Evolutionary conservation across 306 rosid genomes (phyloP).

Genomic region (Ochetophila trinervis): DNA sequence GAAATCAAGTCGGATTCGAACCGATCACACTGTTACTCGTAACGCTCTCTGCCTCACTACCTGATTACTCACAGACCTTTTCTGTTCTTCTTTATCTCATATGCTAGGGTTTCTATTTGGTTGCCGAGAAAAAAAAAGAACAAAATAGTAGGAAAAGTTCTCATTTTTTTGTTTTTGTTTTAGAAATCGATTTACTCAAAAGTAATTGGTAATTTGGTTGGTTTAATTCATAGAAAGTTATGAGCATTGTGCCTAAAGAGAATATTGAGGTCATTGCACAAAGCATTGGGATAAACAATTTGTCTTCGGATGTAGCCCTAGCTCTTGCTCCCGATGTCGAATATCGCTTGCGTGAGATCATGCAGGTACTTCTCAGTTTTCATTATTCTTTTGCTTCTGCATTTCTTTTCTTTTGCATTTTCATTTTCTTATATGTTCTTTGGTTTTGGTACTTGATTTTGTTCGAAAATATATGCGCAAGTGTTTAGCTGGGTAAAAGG

Average conservation of each 20-base stretch:
- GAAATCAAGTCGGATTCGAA: too few species aligned
- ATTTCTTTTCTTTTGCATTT: neutral
- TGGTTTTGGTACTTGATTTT: neutral
- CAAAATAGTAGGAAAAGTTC: neutral
- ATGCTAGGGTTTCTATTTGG: slow-evolving; percentile 13
- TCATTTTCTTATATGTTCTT: neutral
- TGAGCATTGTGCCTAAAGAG: slow-evolving; percentile 81
- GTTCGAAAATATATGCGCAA: neutral
- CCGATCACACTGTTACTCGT: too few species aligned
- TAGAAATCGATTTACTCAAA: too few species aligned
- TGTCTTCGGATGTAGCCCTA: slow-evolving; percentile 76
- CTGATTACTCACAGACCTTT: too few species aligned
- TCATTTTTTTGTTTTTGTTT: neutral
- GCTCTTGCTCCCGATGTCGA: slow-evolving; percentile 91
- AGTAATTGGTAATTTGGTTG: neutral
- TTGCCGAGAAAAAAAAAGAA: neutral
- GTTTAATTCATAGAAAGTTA: slow-evolving; percentile 8
- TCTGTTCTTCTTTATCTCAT: too few species aligned
- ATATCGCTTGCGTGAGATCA: slow-evolving; percentile 87
- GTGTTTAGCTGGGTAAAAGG: neutral
- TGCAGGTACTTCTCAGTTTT: slow-evolving; percentile 55
- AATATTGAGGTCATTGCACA: slow-evolving; percentile 86
- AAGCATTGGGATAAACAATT: slow-evolving; percentile 73
- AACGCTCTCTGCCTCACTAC: too few species aligned
- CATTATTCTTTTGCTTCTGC: neutral